phyloP scores from a whole-genome alignment of 2,329 filamentous ascomycete species.

The Aspergillus clavatus region DNA sequence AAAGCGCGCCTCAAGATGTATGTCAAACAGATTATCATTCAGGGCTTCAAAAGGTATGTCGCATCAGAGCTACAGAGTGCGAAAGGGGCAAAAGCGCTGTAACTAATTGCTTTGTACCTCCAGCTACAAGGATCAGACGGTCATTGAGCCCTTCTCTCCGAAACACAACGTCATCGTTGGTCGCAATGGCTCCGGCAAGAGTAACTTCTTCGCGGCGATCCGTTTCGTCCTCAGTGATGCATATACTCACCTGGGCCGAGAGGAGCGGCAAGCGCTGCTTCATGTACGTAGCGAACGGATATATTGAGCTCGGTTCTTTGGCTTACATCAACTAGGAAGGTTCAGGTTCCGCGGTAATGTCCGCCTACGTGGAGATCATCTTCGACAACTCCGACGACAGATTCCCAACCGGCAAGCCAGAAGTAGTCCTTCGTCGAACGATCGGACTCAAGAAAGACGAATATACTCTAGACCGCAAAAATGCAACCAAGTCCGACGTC shows the following conservation, averaged over 20 bases:
- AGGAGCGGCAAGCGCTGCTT: conserved; percentile 92
- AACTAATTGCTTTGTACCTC: not conserved
- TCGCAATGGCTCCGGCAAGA: conserved; percentile 98
- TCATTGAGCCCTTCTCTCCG: conserved; percentile 96
- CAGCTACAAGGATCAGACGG: conserved; percentile 99
- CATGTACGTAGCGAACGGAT: conserved; percentile 51
- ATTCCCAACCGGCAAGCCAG: conserved; percentile 87
- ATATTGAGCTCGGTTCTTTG: not conserved
- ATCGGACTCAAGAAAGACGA: conserved; percentile 98
- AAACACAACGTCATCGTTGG: conserved; percentile 98
- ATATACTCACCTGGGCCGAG: conserved; percentile 90
- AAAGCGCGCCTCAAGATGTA: conserved; percentile 62
- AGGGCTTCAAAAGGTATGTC: conserved; percentile 94
- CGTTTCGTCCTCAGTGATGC: conserved; percentile 97
- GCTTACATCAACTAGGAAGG: conserved; percentile 60
- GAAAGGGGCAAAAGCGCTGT: not conserved
- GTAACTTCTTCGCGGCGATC: conserved; percentile 98
- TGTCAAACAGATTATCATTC: conserved; percentile 99
- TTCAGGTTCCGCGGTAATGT: conserved; percentile 95
- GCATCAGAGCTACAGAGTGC: not conserved
- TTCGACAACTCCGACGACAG: conserved; percentile 97
- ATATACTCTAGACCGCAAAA: conserved; percentile 95
- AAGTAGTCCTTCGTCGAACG: conserved; percentile 84
- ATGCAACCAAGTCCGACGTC: conserved; percentile 88
- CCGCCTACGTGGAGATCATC: conserved; percentile 98